Conservation (phyloP, 306 rosid species). For the Chamaecrista fasciculata region DNA sequence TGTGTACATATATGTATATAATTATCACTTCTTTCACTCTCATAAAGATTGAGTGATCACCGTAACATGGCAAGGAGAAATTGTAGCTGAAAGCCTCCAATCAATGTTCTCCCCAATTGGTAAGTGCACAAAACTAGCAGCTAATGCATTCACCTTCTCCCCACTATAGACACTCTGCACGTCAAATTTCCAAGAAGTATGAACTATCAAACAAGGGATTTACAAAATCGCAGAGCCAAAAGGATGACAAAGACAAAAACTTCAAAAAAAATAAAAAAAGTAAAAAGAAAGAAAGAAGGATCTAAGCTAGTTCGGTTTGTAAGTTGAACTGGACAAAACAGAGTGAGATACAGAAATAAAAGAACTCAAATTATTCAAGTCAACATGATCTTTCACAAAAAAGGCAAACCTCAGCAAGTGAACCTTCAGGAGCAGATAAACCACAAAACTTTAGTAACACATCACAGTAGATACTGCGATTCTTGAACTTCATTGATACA, state of each 20-base stretch:
- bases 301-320: not conserved
- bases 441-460: constrained; percentile 77
- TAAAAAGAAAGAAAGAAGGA: not conserved
- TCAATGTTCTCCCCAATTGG: constrained; percentile 93
- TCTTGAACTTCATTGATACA: constrained; percentile 75
- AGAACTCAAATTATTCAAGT: constrained; percentile 8
- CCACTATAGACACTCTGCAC: constrained; percentile 78
- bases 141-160: constrained; percentile 85
- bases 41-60: constrained; percentile 43
- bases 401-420: constrained; percentile 81
- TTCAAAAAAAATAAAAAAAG: too few relatives aligned
- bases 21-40: constrained; percentile 11
- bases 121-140: constrained; percentile 77
- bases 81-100: constrained; percentile 88
- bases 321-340: not conserved
- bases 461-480: constrained; percentile 83
- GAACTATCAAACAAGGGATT: constrained; percentile 24
- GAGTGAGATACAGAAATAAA: not conserved
- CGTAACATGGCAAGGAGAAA: constrained; percentile 92
- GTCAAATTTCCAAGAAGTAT: constrained; percentile 21
- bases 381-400: not conserved
- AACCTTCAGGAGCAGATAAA: constrained; percentile 86
- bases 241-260: not conserved
- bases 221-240: not conserved
- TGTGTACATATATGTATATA: too few relatives aligned